Evolutionary conservation across 805 yeast species (phyloP), one percentile per base, ranked within the genome.

Genomic region (Ogataea parapolymorpha): DNA sequence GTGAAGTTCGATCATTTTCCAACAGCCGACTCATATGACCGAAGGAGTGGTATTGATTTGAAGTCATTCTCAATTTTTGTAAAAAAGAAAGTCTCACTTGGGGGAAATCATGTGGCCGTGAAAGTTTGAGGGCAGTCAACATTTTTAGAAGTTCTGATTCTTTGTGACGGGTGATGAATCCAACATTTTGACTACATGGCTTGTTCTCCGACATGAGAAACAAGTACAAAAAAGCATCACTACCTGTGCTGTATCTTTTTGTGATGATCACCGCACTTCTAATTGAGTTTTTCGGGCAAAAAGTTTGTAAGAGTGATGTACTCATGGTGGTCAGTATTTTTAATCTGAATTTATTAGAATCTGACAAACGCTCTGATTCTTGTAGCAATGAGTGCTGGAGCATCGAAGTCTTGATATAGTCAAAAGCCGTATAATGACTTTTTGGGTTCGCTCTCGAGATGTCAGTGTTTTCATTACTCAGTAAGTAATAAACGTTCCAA

Each of bases 391-490:
- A 20, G 22, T 6, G 9, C 9, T 20, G 9, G 8, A 25, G 14
- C 10, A 15, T 13, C 16, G 61, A 65, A 6, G 61, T 59, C 50
- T 70, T 75, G 11, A 74, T 67, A 46, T 65, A 76, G 52, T 77
- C 82, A 37, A 73, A 51, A 14, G 73, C 67, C 6, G 64, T 63
- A 36, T 72, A 55, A 36, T 54, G 63, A 25, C 56, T 44, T 6
- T 49, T 51, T 9, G 49, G 45, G 48, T 65, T 70, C 17, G 46
- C 37, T 35, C 58, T 65, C 46, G 45, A 52, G 2, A 79, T 49
- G 17, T 77, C 74, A 3, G 85, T 59, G 23, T 83, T 62, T 0
- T 65, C 52, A 4, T 13, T 7, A 29, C 10, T 12, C 7, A 29
- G n/a, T 11, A 29, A 17, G n/a, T 8, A 16, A 12, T 12, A 11